phyloP scores from a whole-genome alignment of 768 basidiomycete genomes.

The Phanerodontia chrysosporium region DNA sequence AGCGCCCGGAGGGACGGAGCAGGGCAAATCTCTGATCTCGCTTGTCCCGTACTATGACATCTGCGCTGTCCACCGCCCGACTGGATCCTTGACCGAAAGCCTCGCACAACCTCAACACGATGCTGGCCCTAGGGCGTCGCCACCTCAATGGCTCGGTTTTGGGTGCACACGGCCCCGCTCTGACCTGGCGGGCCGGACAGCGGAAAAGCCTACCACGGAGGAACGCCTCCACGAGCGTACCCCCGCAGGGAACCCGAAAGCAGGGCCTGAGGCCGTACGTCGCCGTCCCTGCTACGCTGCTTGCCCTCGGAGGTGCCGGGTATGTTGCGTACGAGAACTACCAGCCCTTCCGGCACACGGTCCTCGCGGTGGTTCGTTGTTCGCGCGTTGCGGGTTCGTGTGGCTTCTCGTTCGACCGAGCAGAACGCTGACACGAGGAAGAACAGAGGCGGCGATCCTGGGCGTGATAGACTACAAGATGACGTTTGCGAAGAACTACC shows the following conservation, averaged over 20 bases:
- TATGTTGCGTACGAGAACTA: constrained; percentile 59
- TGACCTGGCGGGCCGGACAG: background rate
- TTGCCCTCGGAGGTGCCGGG: constrained; percentile 29
- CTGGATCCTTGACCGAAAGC: background rate
- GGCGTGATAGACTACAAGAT: constrained; percentile 71
- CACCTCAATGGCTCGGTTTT: background rate
- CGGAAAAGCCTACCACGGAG: background rate
- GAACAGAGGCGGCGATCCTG: constrained; percentile 54
- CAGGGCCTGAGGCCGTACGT: constrained; percentile 9
- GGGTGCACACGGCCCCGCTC: background rate
- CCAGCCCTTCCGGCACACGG: constrained; percentile 70
- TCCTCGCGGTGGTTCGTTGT: constrained; percentile 74
- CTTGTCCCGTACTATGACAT: constrained; percentile 6
- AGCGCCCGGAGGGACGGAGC: background rate
- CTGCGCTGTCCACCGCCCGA: background rate
- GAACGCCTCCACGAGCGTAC: background rate
- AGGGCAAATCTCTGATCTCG: background rate
- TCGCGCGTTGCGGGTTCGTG: constrained; percentile 67
- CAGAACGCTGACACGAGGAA: constrained; percentile 16
- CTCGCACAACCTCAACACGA: background rate
- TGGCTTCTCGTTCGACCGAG: constrained; percentile 19
- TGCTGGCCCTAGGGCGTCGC: background rate
- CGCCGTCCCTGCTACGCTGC: constrained; percentile 13
- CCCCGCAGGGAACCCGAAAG: background rate
- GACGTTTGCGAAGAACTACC: constrained; percentile 53